Percentiles rank a stretch among this genome's conserved stretches.
Conservation (phyloP, 2,329 filamentous ascomycete species). For the Lachnellula hyalina region DNA sequence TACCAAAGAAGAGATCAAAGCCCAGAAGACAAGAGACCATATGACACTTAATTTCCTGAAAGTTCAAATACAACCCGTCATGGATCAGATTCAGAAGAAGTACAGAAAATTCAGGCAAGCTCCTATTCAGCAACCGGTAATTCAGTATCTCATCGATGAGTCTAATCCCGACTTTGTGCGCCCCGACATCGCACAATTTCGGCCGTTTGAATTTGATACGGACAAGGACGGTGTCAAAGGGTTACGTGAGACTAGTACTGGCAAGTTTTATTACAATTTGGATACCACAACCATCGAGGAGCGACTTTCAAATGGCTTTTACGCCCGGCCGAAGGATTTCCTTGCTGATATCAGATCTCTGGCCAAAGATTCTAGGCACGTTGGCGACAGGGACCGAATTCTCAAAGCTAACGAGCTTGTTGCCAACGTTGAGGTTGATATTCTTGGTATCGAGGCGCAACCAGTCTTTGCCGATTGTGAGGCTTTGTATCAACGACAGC, state of each 20-base stretch:
- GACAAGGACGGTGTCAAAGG: conserved; percentile 77
- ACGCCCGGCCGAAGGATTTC: conserved; percentile 86
- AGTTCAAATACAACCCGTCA: conserved; percentile 83
- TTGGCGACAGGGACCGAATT: conserved; percentile 76
- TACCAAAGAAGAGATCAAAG: conserved; percentile 75
- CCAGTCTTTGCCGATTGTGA: conserved; percentile 73
- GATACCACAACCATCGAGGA: conserved; percentile 92
- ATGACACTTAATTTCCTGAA: conserved; percentile 83
- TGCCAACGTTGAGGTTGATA: conserved; percentile 91
- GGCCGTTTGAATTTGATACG: conserved; percentile 73
- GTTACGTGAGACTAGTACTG: conserved; percentile 66
- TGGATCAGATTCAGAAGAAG: conserved; percentile 91
- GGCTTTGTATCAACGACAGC: conserved; percentile 68
- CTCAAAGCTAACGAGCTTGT: conserved; percentile 88
- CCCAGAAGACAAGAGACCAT: conserved; percentile 75
- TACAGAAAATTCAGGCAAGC: conserved; percentile 85
- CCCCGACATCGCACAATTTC: conserved; percentile 47
- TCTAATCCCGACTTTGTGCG: conserved; percentile 66
- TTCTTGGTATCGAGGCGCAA: conserved; percentile 67
- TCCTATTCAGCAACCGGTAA: conserved; percentile 66
- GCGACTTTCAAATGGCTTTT: conserved; percentile 93
- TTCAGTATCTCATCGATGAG: conserved; percentile 81
- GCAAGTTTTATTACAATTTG: conserved; percentile 92
- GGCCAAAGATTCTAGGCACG: conserved; percentile 75
- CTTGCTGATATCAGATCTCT: conserved; percentile 79